Evolutionary conservation across 768 basidiomycete species (phyloP).

Genomic region (Phanerochaete sordida): DNA sequence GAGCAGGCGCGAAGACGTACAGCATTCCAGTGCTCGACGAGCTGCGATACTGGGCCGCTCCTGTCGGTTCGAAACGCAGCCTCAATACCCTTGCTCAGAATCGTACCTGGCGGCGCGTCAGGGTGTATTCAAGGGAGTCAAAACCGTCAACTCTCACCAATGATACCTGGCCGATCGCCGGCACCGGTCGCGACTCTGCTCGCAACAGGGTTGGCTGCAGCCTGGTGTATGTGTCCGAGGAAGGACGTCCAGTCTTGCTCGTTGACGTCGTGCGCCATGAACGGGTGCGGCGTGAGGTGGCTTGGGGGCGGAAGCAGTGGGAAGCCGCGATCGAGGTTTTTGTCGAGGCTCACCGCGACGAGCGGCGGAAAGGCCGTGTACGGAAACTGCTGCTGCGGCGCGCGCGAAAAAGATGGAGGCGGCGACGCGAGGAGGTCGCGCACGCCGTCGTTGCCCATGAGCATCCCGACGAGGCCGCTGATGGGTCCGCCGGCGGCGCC

Average conservation of each 20-base stretch:
- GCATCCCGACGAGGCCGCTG: neutral
- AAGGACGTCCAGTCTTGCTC: constrained; percentile 49
- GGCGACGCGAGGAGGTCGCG: neutral
- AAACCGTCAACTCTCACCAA: constrained; percentile 15
- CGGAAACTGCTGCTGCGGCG: neutral
- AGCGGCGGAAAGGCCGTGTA: neutral
- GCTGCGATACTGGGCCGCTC: constrained; percentile 33
- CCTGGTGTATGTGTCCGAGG: constrained; percentile 13
- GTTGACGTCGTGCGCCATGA: constrained; percentile 43
- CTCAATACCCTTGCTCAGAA: constrained; percentile 10
- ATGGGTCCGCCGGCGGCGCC: neutral
- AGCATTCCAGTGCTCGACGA: constrained; percentile 50
- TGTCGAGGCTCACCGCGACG: neutral
- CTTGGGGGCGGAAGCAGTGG: neutral
- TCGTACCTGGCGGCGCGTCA: constrained; percentile 32
- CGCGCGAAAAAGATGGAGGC: neutral
- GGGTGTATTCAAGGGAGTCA: no score
- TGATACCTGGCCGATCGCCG: no score
- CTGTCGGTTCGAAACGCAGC: constrained; percentile 34
- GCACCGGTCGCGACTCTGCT: constrained; percentile 5
- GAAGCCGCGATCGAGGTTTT: neutral
- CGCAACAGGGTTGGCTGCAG: constrained; percentile 2
- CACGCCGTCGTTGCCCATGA: neutral
- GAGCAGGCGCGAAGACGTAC: constrained; percentile 27
- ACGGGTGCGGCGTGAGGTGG: constrained; percentile 40